A percentile compares a stretch with the other conserved stretches of the same genome.
phyloP scores from a whole-genome alignment of 345 rosid species.

The Eucalyptus erythrocorys region DNA sequence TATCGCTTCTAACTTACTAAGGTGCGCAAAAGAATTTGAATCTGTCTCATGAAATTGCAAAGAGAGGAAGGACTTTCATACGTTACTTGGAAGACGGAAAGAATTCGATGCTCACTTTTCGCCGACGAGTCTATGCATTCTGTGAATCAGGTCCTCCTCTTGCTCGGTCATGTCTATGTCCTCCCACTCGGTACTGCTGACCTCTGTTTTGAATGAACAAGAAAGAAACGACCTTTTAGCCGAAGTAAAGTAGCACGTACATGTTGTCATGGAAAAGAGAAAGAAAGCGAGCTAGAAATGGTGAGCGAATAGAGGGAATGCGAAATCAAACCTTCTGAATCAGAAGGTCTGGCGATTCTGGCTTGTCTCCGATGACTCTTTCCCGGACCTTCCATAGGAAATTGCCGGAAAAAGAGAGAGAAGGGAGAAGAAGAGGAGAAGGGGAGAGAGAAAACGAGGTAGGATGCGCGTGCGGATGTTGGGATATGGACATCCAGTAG shows the following conservation, averaged over 20 bases:
- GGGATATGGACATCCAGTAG: background rate
- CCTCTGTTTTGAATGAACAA: slow-evolving; percentile 24
- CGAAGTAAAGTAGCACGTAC: background rate
- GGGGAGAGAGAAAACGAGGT: background rate
- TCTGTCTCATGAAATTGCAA: background rate
- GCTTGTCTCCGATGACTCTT: background rate
- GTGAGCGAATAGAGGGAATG: background rate
- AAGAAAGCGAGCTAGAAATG: background rate
- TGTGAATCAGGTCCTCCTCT: slow-evolving; percentile 59
- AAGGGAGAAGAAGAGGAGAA: background rate
- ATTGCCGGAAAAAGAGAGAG: background rate
- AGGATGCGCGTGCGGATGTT: background rate
- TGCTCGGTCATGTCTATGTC: slow-evolving; percentile 44
- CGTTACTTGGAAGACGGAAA: background rate
- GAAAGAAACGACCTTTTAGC: background rate
- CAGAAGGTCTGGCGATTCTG: background rate
- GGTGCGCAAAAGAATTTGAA: background rate
- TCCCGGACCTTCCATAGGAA: background rate
- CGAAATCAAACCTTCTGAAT: background rate
- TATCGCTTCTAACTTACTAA: background rate
- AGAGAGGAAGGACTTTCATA: background rate
- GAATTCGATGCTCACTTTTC: slow-evolving; percentile 25
- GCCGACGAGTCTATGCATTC: slow-evolving; percentile 62
- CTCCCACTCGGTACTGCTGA: slow-evolving; percentile 54
- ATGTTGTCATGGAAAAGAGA: background rate